Evolutionary conservation across 2,329 filamentous ascomycete genomes (phyloP).

Genomic region (Zasmidium citrigriseum): DNA sequence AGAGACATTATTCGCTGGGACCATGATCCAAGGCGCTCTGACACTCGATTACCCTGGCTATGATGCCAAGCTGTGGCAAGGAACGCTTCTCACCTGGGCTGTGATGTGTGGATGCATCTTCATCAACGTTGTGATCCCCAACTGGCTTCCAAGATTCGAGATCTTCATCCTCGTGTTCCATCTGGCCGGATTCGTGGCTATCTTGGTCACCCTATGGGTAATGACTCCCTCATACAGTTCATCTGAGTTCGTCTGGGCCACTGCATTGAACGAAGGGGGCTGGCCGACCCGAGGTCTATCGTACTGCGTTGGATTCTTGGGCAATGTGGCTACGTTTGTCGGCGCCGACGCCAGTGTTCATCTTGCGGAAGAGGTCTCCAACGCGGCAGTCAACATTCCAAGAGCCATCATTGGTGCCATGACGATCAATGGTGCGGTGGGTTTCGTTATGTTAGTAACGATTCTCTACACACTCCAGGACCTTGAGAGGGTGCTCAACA

Average conservation of each 20-base stretch:
- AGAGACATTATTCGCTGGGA: constrained; percentile 44
- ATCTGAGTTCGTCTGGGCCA: constrained; percentile 32
- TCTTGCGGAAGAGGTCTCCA: constrained; percentile 54
- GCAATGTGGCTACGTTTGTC: constrained; percentile 38
- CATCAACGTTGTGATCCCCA: constrained; percentile 52
- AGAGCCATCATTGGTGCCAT: constrained; percentile 51
- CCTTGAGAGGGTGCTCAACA: constrained; percentile 41
- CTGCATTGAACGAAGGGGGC: constrained; percentile 33
- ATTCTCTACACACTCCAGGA: constrained; percentile 48
- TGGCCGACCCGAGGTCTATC: constrained; percentile 38
- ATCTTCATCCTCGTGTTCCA: constrained; percentile 48
- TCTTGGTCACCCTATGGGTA: constrained; percentile 48
- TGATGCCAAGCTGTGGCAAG: constrained; percentile 39
- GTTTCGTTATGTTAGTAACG: constrained; percentile 48
- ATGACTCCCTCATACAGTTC: constrained; percentile 30
- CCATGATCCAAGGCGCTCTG: constrained; percentile 44
- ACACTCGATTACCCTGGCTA: constrained; percentile 42
- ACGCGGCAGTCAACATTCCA: constrained; percentile 51
- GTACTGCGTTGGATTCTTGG: constrained; percentile 37
- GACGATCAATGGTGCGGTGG: constrained; percentile 50
- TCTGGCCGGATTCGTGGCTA: constrained; percentile 55
- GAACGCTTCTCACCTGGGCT: constrained; percentile 43
- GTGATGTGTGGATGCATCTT: constrained; percentile 43
- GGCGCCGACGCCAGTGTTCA: constrained; percentile 48
- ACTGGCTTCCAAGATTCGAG: constrained; percentile 43